Evolutionary conservation across 768 basidiomycete genomes (phyloP).

Genomic region (Floccularia luteovirens): DNA sequence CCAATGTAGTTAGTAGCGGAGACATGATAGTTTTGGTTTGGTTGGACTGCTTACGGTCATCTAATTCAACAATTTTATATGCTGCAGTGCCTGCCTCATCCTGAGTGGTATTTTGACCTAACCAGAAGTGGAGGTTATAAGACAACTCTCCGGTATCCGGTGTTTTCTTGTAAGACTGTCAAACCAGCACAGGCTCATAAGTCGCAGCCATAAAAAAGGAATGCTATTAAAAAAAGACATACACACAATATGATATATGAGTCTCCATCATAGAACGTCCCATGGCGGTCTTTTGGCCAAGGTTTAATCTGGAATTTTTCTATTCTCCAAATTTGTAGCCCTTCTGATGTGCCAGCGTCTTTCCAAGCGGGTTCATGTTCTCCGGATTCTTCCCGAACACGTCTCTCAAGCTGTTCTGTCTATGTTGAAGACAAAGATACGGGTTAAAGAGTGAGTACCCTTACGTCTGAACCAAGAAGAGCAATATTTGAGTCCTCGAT

Average conservation of each 20-base stretch:
- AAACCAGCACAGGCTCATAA: background rate
- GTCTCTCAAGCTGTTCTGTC: constrained; percentile 42
- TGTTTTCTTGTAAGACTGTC: constrained; percentile 50
- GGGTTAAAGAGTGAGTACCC: constrained; percentile 11
- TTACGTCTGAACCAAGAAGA: constrained; percentile 54
- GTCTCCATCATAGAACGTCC: constrained; percentile 58
- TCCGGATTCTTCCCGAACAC: constrained; percentile 43
- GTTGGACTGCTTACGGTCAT: constrained; percentile 59
- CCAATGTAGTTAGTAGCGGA: constrained; percentile 1
- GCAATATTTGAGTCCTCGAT: constrained; percentile 61
- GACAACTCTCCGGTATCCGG: constrained; percentile 38
- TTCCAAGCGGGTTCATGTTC: constrained; percentile 45
- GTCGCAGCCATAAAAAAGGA: too few species aligned
- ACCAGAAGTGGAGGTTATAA: constrained; percentile 61
- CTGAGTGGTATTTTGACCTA: constrained; percentile 49
- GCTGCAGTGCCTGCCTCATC: constrained; percentile 59
- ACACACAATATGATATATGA: constrained; percentile 62
- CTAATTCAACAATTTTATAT: constrained; percentile 61
- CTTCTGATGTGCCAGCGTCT: constrained; percentile 31
- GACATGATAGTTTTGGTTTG: constrained; percentile 5
- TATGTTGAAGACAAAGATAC: background rate
- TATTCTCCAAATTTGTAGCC: constrained; percentile 51
- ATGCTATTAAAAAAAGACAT: constrained; percentile 11
- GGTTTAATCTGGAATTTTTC: constrained; percentile 47
- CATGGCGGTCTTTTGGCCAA: constrained; percentile 43